phyloP scores from a whole-genome alignment of 768 basidiomycete species.

The Mycena alexandri region DNA sequence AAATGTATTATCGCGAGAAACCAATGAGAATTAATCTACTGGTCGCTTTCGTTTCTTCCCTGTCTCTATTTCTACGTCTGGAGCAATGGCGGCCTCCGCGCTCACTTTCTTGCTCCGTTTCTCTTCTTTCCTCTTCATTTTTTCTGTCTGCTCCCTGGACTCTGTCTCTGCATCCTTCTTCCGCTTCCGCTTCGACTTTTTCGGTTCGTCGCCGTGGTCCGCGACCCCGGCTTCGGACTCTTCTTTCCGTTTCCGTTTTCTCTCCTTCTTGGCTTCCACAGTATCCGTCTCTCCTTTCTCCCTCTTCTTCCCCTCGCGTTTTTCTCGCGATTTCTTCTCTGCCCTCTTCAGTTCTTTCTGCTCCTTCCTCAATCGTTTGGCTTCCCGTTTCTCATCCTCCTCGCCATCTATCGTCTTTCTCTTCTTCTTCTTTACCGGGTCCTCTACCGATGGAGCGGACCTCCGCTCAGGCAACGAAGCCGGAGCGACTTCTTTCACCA shows the following conservation, averaged over 20 bases:
- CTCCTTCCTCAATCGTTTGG: slow-evolving; percentile 37
- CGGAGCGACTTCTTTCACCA: neutral
- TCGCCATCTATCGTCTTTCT: slow-evolving; percentile 36
- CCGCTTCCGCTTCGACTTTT: slow-evolving; percentile 26
- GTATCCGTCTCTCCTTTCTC: neutral
- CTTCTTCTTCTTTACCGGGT: slow-evolving; percentile 25
- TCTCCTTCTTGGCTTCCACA: slow-evolving; percentile 29
- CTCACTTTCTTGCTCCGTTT: slow-evolving; percentile 32
- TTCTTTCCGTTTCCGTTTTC: slow-evolving; percentile 36
- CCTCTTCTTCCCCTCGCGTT: slow-evolving; percentile 12
- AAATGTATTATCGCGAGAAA: slow-evolving; percentile 20
- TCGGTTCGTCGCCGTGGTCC: slow-evolving; percentile 22
- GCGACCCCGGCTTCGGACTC: slow-evolving; percentile 1
- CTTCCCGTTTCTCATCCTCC: slow-evolving; percentile 35
- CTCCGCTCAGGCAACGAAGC: slow-evolving; percentile 8
- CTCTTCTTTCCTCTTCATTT: slow-evolving; percentile 37
- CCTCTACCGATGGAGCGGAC: neutral
- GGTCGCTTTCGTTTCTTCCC: slow-evolving; percentile 22
- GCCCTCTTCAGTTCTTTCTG: slow-evolving; percentile 37
- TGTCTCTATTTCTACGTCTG: neutral
- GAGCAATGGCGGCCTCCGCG: neutral
- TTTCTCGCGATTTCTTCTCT: slow-evolving; percentile 21
- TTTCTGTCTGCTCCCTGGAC: neutral
- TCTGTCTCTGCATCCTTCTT: slow-evolving; percentile 22
- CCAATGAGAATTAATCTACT: slow-evolving; percentile 9